Conservation (phyloP, 768 basidiomycete species). For the Lactifluus piperatus region DNA sequence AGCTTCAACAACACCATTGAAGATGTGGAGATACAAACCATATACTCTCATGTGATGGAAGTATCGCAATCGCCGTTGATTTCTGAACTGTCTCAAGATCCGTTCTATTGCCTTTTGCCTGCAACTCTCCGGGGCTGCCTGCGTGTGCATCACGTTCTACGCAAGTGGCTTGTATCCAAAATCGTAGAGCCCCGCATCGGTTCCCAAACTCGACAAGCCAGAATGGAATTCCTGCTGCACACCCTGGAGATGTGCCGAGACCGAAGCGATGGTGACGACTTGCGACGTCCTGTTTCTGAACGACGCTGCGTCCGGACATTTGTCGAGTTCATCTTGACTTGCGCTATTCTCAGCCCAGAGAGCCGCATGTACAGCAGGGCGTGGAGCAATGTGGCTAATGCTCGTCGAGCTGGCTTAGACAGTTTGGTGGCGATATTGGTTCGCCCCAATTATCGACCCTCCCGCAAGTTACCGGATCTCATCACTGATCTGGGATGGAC, state of each 20-base stretch:
- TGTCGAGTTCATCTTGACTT: conserved; percentile 65
- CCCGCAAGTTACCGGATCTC: conserved; percentile 41
- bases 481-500: conserved; percentile 79
- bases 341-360: conserved; percentile 72
- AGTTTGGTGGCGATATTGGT: conserved; percentile 49
- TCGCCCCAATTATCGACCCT: conserved; percentile 33
- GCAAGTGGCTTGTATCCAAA: conserved; percentile 71
- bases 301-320: conserved; percentile 69
- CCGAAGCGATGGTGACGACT: conserved; percentile 38
- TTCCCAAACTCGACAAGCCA: conserved; percentile 50
- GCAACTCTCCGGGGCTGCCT: conserved; percentile 69
- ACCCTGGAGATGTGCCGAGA: conserved; percentile 68
- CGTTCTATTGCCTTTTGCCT: conserved; percentile 64
- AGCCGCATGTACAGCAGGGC: conserved; percentile 71
- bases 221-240: conserved; percentile 64
- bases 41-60: conserved; percentile 65
- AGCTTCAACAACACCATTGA: conserved; percentile 48
- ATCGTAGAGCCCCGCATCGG: conserved; percentile 59
- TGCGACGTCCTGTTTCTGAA: conserved; percentile 36
- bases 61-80: conserved; percentile 66
- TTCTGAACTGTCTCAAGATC: conserved; percentile 60
- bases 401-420: conserved; percentile 54
- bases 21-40: conserved; percentile 66
- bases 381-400: conserved; percentile 65
- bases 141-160: conserved; percentile 64